Evolutionary conservation across 2,329 filamentous ascomycete species (phyloP).

Genomic region (Emmonsiellopsis sp.): DNA sequence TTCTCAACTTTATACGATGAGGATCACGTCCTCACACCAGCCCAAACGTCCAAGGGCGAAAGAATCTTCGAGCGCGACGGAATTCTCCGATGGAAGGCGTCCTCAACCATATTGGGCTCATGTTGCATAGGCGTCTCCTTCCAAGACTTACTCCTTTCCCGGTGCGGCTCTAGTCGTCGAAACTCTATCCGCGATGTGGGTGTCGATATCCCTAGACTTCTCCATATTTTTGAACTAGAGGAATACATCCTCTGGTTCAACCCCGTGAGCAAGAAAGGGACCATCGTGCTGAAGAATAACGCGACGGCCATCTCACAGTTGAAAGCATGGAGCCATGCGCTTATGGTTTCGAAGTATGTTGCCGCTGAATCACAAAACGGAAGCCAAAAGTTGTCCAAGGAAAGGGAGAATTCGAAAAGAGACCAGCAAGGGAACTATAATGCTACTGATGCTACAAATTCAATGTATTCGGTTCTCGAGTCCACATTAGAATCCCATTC

Average conservation of each 20-base stretch:
- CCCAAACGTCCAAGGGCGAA: constrained; percentile 53
- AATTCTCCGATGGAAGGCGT: constrained; percentile 49
- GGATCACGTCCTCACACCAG: constrained; percentile 45
- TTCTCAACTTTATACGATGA: constrained; percentile 49
- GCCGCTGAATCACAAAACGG: not conserved
- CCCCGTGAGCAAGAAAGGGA: constrained; percentile 31
- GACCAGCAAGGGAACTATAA: constrained; percentile 1
- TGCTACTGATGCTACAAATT: constrained; percentile 29
- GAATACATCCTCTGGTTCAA: constrained; percentile 56
- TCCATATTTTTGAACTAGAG: constrained; percentile 43
- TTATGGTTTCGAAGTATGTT: constrained; percentile 36
- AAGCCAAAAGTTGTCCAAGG: not conserved
- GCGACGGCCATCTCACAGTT: constrained; percentile 44
- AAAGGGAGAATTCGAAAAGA: not conserved
- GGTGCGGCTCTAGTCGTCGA: constrained; percentile 8
- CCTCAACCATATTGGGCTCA: constrained; percentile 39
- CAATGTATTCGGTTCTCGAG: constrained; percentile 32
- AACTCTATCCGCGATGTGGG: constrained; percentile 21
- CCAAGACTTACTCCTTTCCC: constrained; percentile 19
- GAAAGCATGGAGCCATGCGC: constrained; percentile 54
- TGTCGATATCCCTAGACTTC: constrained; percentile 40
- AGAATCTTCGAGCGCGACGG: constrained; percentile 55
- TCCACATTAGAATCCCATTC: constrained; percentile 29
- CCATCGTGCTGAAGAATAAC: constrained; percentile 57
- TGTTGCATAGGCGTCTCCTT: constrained; percentile 47